These are phyloP conservation scores for Aspergillus novoparasiticus DNA, from an alignment of 2,329 filamentous ascomycete species.

Conservation along the genomic window DNA sequence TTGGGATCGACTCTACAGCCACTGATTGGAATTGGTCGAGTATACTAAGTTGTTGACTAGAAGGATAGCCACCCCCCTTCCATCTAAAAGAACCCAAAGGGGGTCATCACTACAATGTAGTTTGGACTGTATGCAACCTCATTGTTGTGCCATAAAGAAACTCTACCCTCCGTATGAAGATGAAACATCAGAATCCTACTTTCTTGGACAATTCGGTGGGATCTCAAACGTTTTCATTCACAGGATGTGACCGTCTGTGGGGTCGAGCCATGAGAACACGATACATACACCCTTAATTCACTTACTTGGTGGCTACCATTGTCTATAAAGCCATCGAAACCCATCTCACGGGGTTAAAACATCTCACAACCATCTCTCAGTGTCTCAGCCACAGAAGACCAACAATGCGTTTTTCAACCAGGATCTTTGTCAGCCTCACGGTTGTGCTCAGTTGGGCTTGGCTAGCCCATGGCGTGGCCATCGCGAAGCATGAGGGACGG, in stretches of 20 bases:
- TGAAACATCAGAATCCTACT: background rate
- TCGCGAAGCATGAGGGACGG: background rate
- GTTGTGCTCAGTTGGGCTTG: background rate
- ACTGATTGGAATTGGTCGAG: background rate
- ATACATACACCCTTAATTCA: background rate
- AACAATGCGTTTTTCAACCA: background rate
- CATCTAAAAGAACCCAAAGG: background rate
- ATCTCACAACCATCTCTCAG: background rate
- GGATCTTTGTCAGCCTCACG: background rate
- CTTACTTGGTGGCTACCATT: background rate
- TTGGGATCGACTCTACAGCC: background rate
- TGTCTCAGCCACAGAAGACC: background rate
- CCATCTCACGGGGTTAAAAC: background rate
- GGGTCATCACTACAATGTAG: background rate
- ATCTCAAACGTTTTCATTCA: background rate
- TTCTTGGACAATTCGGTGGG: too few relatives aligned
- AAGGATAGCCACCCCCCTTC: background rate
- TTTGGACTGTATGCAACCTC: background rate
- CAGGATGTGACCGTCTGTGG: too few relatives aligned
- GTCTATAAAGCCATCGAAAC: background rate
- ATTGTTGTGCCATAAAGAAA: too few relatives aligned
- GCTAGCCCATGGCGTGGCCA: background rate
- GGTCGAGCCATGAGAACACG: background rate
- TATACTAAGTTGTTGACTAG: background rate
- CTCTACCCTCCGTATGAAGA: too few relatives aligned